Conservation (phyloP, 2,329 filamentous ascomycete species). For the Colletotrichum navitas region DNA sequence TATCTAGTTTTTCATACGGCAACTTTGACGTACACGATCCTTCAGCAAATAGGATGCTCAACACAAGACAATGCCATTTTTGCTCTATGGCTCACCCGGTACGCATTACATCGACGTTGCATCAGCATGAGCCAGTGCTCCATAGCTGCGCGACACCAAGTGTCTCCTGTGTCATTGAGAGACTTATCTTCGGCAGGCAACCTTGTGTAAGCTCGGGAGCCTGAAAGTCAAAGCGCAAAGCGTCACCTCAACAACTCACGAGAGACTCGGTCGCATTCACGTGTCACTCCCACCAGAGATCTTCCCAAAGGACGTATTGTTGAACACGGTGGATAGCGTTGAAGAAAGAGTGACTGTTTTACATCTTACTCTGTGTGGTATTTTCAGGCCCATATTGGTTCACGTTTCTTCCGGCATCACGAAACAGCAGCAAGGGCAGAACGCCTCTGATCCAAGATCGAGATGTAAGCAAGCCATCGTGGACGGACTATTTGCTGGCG, state of each 20-base stretch:
- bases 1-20: background rate
- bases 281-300: too few species aligned
- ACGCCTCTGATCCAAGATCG: background rate
- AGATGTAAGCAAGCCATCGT: too few species aligned
- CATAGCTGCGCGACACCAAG: background rate
- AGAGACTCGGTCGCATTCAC: background rate
- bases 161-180: background rate
- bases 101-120: background rate
- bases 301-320: background rate
- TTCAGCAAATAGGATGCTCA: background rate
- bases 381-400: background rate
- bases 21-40: background rate
- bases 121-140: background rate
- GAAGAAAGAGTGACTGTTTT: background rate
- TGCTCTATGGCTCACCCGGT: background rate
- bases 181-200: background rate
- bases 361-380: too few species aligned
- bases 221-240: conserved; percentile 11
- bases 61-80: background rate
- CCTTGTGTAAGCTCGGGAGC: conserved; percentile 4
- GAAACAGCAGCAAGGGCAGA: background rate
- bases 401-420: background rate
- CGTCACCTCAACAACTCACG: background rate
- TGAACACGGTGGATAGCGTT: background rate
- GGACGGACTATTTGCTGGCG: background rate